Evolutionary conservation across 768 basidiomycete species (phyloP).

Genomic region (Steccherinum ochraceum): DNA sequence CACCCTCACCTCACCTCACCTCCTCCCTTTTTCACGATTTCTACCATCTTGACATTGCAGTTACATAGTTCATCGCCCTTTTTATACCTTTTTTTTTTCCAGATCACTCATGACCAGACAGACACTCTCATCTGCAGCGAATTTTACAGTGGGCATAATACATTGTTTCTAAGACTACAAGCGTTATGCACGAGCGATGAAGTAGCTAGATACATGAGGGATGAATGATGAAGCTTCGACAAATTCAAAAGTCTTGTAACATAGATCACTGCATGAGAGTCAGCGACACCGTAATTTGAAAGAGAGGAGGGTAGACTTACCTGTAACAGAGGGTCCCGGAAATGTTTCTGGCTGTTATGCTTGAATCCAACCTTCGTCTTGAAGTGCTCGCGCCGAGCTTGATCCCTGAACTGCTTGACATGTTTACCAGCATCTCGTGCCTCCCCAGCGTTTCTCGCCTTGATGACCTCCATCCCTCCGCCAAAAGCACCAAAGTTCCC

Average conservation of each 20-base stretch:
- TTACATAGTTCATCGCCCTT: conserved; percentile 8
- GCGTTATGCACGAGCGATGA: too few relatives aligned
- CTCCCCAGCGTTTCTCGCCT: conserved; percentile 92
- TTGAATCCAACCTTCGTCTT: conserved; percentile 77
- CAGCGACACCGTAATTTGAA: not conserved
- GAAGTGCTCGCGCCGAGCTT: conserved; percentile 72
- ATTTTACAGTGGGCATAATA: not conserved
- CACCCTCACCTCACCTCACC: conserved; percentile 3
- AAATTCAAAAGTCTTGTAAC: conserved; percentile 3
- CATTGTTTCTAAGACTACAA: not conserved
- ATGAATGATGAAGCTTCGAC: not conserved
- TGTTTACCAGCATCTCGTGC: conserved; percentile 88
- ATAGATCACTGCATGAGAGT: conserved; percentile 12
- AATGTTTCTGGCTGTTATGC: conserved; percentile 87
- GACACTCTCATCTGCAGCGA: not conserved
- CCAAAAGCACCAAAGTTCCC: conserved; percentile 82
- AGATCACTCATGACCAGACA: not conserved
- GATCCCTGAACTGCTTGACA: conserved; percentile 78
- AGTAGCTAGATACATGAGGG: too few relatives aligned
- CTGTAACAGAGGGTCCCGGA: conserved; percentile 64
- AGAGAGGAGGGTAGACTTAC: conserved; percentile 21
- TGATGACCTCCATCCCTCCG: conserved; percentile 72
- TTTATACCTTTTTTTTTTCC: not conserved
- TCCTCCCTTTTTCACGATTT: conserved; percentile 5
- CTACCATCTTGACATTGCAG: too few relatives aligned